phyloP scores from a whole-genome alignment of 352 stramenopile species.

The Pythium apleroticum region DNA sequence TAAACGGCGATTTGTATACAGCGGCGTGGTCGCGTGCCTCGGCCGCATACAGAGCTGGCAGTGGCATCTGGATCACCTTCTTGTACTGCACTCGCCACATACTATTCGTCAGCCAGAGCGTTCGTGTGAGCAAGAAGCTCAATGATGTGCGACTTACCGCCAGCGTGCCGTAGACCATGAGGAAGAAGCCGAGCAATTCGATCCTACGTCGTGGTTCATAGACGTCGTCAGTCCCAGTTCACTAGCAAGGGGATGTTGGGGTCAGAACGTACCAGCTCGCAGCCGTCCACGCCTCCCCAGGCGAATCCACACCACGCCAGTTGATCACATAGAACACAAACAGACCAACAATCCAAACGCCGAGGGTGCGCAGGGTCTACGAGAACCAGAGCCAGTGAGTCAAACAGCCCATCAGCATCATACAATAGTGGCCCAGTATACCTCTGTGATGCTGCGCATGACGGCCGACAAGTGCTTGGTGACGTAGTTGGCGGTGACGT shows the following conservation, averaged over 20 bases:
- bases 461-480: conserved; percentile 79
- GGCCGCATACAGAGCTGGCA: conserved; percentile 42
- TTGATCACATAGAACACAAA: conserved; percentile 75
- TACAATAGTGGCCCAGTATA: too few species aligned
- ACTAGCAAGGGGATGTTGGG: not conserved
- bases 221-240: not conserved
- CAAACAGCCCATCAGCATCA: not conserved
- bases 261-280: conserved; percentile 54
- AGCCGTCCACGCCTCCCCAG: conserved; percentile 63
- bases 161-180: conserved; percentile 75
- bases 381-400: not conserved
- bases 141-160: conserved; percentile 36
- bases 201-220: conserved; percentile 33
- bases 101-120: not conserved
- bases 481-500: conserved; percentile 76
- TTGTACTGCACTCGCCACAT: conserved; percentile 55
- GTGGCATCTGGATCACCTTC: conserved; percentile 63
- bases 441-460: conserved; percentile 76
- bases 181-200: conserved; percentile 62
- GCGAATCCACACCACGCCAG: conserved; percentile 50
- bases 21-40: conserved; percentile 41
- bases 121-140: not conserved
- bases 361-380: conserved; percentile 73
- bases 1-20: conserved; percentile 68
- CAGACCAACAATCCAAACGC: conserved; percentile 66